A percentile compares a stretch with the other conserved stretches of the same genome.
phyloP scores from a whole-genome alignment of 192 early-diverging fungal genomes.

The Jimgerdemannia lactiflua region DNA sequence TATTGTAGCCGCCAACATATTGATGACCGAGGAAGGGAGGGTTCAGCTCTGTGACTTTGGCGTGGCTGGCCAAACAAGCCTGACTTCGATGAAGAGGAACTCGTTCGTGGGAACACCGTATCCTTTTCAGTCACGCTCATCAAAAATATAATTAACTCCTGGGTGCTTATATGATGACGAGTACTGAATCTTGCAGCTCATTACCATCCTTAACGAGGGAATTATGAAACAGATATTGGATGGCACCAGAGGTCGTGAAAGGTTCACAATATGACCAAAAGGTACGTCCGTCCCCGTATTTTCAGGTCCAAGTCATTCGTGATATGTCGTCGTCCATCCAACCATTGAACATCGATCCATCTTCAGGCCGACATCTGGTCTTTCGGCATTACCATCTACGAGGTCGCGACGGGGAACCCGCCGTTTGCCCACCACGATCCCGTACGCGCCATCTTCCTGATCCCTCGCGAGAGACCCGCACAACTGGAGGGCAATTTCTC shows the following conservation, averaged over 20 bases:
- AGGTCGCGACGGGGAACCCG: constrained; percentile 93
- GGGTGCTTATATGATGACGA: constrained; percentile 4
- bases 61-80: constrained; percentile 81
- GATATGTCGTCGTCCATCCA: not conserved
- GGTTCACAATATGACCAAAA: constrained; percentile 90
- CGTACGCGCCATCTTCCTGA: constrained; percentile 83
- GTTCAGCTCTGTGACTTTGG: constrained; percentile 98
- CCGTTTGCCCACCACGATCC: constrained; percentile 92
- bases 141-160: not conserved
- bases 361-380: constrained; percentile 97
- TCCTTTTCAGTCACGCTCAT: not conserved
- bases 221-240: constrained; percentile 57
- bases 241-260: constrained; percentile 86
- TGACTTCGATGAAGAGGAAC: constrained; percentile 70
- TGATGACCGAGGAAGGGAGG: constrained; percentile 84
- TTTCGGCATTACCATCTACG: constrained; percentile 96
- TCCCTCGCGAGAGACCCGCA: constrained; percentile 80
- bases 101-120: constrained; percentile 95
- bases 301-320: not conserved
- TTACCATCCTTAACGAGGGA: not conserved
- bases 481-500: constrained; percentile 80
- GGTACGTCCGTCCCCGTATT: constrained; percentile 36
- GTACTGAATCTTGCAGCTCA: not conserved
- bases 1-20: constrained; percentile 75
- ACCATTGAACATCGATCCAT: not conserved